Evolutionary conservation across 2,329 filamentous ascomycete species (phyloP), one percentile per base, ranked within the genome.

Genomic region (Apiospora koreana): DNA sequence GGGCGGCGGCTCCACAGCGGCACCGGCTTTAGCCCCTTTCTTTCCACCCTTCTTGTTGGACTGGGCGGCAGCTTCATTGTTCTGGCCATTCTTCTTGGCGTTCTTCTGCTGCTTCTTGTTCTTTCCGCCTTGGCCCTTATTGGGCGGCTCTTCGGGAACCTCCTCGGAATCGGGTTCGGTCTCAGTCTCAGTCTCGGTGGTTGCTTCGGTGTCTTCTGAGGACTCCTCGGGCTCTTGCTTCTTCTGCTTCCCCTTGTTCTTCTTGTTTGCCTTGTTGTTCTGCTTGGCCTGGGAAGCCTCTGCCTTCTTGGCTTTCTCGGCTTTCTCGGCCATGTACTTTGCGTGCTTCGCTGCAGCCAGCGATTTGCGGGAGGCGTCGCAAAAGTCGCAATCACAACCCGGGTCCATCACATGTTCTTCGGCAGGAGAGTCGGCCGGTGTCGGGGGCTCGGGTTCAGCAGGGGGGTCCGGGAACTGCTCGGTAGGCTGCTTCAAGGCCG

Each of bases 401-500:
- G 79, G 79, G 45, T 83, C 80, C 2, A 77, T 21, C 9, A 58
- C 66, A 10, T 68, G 42, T 18, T 83, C 79, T 6, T 77, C 50
- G 2, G 7, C 28, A 7, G 50, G 28, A 4, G 50, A 9, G 1
- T 50, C 23, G 2, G 23, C 48, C 10, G 23, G 12, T 1, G 48
- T 35, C 8, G 31, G 12, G 9, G 73, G 67, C 25, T 72, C 69
- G 46, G 50, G 42, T 54, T 72, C 41, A 43, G 41, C 41, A 16
- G 41, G 3, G 14, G 41, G 9, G 10, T 43, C 50, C 58, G 70
- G 21, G n/a, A 67, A 38, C 71, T 71, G 46, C 64, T 71, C 66
- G 21, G 73, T 68, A 2, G 76, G 46, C 66, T 80, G 79, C 71
- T 84, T 85, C 70, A 82, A 66, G 3, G 81, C 81, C 3, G 83